Evolutionary conservation across 2,329 filamentous ascomycete genomes (phyloP), one percentile per base, ranked within the genome.

Genomic region (Sporothrix inflata): DNA sequence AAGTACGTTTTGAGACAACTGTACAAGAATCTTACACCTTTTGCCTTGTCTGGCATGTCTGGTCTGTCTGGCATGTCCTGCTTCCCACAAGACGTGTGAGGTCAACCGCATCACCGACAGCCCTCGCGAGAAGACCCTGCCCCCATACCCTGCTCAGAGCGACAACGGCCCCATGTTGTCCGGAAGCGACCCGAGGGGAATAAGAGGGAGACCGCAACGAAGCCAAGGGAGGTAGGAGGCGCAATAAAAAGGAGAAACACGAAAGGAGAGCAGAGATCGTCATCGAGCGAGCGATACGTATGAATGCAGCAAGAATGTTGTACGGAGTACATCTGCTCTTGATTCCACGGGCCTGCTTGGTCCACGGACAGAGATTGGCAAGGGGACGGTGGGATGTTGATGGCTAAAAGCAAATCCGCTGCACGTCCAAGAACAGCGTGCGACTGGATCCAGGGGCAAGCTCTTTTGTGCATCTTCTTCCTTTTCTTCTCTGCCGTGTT

Each of bases 51-150:
- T 38, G 55, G 55, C 16, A 60, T 60, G 49, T 38, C 27, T n/a
- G n/a, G n/a, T n/a, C n/a, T 61, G 19, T 12, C 16, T 38, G 55
- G 55, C 16, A 60, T 60, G 49, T 38, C 27, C 19, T 60, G 9
- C 19, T 57, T 30, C 30, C 30, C 24, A 30, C 12, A 24, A 42
- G 11, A 3, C 34, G 60, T 30, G 38, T 45, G 38, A 24, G 60
- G 60, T 65, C 60, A 45, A 16, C 60, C 38, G 60, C 38, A 65
- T 65, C 60, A 27, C 60, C 60, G 40, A n/a, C 21, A 65, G 60
- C 55, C 21, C 51, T 55, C 24, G 55, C 3, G 30, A 40, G 12
- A 40, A 12, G 19, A 60, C 55, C 55, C 9, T 61, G 55, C 8
- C 19, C 34, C 19, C 19, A 27, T 65, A 38, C 38, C 60, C 38